These are phyloP conservation scores for Micromonas commoda DNA, from an alignment of 139 green algal genomes.

Conservation along the genomic window DNA sequence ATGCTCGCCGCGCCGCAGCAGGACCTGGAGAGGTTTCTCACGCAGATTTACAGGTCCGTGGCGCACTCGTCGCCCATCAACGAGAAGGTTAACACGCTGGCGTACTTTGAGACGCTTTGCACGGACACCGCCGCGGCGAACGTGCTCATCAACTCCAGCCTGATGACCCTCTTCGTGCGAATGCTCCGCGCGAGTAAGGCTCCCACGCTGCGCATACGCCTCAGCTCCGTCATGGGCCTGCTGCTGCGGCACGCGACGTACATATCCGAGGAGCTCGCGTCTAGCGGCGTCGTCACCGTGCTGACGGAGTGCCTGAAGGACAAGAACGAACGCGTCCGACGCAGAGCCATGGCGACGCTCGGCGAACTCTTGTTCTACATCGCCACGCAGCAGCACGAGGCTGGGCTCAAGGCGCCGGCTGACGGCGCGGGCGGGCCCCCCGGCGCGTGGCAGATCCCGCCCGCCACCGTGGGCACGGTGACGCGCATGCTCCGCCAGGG, in stretches of 20 bases:
- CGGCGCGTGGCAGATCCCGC: constrained; percentile 6
- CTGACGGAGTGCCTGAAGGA: constrained; percentile 67
- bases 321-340: constrained; percentile 59
- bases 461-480: constrained; percentile 39
- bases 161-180: constrained; percentile 62
- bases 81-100: constrained; percentile 73
- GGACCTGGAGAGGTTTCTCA: constrained; percentile 46
- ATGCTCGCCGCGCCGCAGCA: constrained; percentile 52
- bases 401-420: no score
- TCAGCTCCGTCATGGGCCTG: constrained; percentile 53
- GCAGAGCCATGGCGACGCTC: constrained; percentile 73
- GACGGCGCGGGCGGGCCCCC: not conserved
- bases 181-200: constrained; percentile 48
- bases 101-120: constrained; percentile 85
- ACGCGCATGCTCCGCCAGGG: constrained; percentile 55
- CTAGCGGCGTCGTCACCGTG: constrained; percentile 59
- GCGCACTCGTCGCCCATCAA: constrained; percentile 15
- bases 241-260: constrained; percentile 83
- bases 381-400: constrained; percentile 63
- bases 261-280: constrained; percentile 63
- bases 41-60: constrained; percentile 28
- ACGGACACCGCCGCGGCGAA: constrained; percentile 65
- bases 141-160: constrained; percentile 75
- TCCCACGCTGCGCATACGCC: constrained; percentile 52
- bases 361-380: constrained; percentile 95